A percentile compares a stretch with the other conserved stretches of the same genome.
These are phyloP conservation scores for Corniculantispora saksenae DNA, from an alignment of 2,329 filamentous ascomycete species.

Conservation along the genomic window DNA sequence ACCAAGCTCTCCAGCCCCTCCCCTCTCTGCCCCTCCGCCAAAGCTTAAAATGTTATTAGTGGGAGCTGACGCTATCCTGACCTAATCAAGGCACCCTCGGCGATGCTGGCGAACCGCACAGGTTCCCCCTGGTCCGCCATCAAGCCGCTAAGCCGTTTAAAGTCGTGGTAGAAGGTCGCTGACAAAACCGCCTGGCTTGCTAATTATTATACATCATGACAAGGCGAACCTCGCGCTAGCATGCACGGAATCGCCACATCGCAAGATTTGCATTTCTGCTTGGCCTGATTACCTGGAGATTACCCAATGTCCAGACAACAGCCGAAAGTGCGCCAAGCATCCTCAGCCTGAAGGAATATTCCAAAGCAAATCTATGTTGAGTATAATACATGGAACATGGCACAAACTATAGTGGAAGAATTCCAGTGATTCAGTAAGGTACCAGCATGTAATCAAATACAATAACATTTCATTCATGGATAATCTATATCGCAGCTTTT, in stretches of 20 bases:
- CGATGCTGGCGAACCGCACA: neutral
- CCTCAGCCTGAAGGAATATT: neutral
- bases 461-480: neutral
- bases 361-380: neutral
- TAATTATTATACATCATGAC: too few species aligned
- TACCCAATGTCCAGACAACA: too few species aligned
- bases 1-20: neutral
- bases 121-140: too few species aligned
- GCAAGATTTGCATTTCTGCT: neutral
- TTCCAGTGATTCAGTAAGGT: neutral
- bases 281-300: neutral
- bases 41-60: conserved; percentile 1
- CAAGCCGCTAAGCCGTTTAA: neutral
- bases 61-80: conserved; percentile 16
- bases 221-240: neutral
- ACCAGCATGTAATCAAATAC: neutral
- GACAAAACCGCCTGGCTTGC: neutral
- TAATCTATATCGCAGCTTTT: conserved; percentile 3
- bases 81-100: conserved; percentile 4
- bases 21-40: too few species aligned
- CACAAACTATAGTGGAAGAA: neutral
- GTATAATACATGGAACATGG: conserved; percentile 22
- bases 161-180: neutral
- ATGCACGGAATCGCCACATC: neutral
- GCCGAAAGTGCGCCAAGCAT: conserved; percentile 23